These are phyloP conservation scores for Podaxis sp. DNA, from an alignment of 768 basidiomycete species.

Conservation along the genomic window DNA sequence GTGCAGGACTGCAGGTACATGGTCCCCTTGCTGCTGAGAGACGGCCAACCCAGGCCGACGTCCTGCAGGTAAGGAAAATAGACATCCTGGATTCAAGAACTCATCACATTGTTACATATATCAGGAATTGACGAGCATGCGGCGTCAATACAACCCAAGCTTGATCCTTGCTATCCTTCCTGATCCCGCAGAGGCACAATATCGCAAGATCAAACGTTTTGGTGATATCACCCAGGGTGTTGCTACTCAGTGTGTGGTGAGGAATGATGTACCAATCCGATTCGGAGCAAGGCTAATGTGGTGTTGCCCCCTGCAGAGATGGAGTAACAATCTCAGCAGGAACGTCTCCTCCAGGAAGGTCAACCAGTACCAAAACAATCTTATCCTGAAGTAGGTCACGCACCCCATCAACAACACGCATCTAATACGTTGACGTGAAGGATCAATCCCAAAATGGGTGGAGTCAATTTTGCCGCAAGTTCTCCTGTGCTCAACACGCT, in stretches of 20 bases:
- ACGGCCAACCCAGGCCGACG: background rate
- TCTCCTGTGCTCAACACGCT: constrained; percentile 21
- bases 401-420: background rate
- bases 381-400: constrained; percentile 46
- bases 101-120: background rate
- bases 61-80: background rate
- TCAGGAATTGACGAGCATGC: constrained; percentile 15
- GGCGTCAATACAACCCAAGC: constrained; percentile 10
- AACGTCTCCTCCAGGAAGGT: constrained; percentile 20
- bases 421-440: constrained; percentile 24
- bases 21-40: background rate
- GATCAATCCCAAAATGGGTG: constrained; percentile 56
- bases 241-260: constrained; percentile 64
- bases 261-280: constrained; percentile 9
- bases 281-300: background rate
- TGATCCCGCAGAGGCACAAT: constrained; percentile 26
- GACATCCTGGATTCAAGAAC: no score
- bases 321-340: constrained; percentile 9
- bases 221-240: constrained; percentile 49
- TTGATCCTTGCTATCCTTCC: constrained; percentile 30
- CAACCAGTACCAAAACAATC: constrained; percentile 56
- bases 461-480: constrained; percentile 39
- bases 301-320: background rate
- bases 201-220: constrained; percentile 29
- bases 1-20: background rate